Conservation (phyloP, 2,329 filamentous ascomycete genomes). For the Sporothrix mexicana region DNA sequence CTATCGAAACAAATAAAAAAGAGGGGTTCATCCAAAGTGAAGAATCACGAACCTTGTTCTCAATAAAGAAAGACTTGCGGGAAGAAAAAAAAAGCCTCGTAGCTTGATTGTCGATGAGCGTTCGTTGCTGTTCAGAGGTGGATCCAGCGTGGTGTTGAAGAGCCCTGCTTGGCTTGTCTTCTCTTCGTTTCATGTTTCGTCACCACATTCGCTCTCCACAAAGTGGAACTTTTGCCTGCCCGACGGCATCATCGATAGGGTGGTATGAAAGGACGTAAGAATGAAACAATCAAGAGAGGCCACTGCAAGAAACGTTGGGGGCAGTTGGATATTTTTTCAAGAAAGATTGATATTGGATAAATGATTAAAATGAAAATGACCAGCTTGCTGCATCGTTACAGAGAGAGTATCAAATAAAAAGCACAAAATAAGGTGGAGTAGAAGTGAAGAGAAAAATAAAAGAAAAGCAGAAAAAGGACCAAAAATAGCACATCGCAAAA, state of each 20-base stretch:
- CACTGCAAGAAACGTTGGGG: neutral
- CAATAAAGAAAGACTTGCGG: neutral
- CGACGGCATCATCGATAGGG: neutral
- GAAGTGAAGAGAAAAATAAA: neutral
- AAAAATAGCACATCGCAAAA: neutral
- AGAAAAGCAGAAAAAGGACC: slow-evolving; percentile 1
- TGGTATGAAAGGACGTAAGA: neutral
- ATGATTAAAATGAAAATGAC: slow-evolving; percentile 16
- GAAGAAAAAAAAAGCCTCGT: neutral
- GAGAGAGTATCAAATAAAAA: slow-evolving; percentile 34
- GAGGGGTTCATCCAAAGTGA: neutral
- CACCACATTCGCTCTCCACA: slow-evolving; percentile 7
- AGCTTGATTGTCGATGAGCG: neutral
- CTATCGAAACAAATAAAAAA: neutral
- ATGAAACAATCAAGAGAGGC: neutral
- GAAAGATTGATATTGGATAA: neutral
- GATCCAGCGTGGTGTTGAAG: neutral
- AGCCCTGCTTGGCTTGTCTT: neutral
- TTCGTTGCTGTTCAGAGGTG: neutral
- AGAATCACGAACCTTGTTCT: neutral
- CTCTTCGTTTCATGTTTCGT: slow-evolving; percentile 29
- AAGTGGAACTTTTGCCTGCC: neutral
- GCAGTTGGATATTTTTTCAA: neutral
- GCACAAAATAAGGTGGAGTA: neutral
- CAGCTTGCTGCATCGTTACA: slow-evolving; percentile 15